These are phyloP conservation scores for Schizochytrium sp. DNA, from an alignment of 108 stramenopile species.

Conservation along the genomic window DNA sequence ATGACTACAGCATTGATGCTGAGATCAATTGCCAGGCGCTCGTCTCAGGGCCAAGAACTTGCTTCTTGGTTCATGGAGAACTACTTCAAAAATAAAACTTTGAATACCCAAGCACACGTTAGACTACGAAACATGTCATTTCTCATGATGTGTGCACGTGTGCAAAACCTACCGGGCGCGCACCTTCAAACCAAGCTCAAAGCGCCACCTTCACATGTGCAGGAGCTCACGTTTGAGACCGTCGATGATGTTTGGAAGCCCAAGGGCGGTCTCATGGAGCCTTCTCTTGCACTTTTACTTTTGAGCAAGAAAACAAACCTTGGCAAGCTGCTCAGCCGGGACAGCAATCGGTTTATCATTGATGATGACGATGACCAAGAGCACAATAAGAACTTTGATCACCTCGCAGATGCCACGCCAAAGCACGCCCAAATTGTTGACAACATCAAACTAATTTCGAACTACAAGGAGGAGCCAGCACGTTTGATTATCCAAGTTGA, in stretches of 20 bases:
- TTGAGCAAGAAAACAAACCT: not conserved
- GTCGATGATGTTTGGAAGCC: conserved; percentile 2
- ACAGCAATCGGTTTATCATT: not conserved
- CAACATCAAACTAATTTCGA: not conserved
- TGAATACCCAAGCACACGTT: conserved; percentile 2
- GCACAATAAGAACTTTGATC: conserved; percentile 37
- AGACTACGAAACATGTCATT: conserved; percentile 3
- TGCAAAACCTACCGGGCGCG: conserved; percentile 1
- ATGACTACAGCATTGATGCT: not conserved
- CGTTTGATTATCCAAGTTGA: not conserved
- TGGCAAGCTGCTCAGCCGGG: not conserved
- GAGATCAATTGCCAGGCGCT: not conserved
- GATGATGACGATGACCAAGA: not conserved
- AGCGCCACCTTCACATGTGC: not conserved
- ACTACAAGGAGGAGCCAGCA: not conserved
- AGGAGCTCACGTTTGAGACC: not conserved
- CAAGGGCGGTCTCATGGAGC: conserved; percentile 52
- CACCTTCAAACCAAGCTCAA: not conserved
- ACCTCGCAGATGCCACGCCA: not conserved
- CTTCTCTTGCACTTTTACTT: not conserved
- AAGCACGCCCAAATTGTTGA: not conserved
- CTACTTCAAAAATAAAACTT: not conserved
- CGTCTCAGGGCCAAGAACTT: not conserved
- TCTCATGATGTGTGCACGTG: not conserved
- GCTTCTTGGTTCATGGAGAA: not conserved